phyloP scores from a whole-genome alignment of 192 early-diverging fungal species.

The Coemansia sp. region DNA sequence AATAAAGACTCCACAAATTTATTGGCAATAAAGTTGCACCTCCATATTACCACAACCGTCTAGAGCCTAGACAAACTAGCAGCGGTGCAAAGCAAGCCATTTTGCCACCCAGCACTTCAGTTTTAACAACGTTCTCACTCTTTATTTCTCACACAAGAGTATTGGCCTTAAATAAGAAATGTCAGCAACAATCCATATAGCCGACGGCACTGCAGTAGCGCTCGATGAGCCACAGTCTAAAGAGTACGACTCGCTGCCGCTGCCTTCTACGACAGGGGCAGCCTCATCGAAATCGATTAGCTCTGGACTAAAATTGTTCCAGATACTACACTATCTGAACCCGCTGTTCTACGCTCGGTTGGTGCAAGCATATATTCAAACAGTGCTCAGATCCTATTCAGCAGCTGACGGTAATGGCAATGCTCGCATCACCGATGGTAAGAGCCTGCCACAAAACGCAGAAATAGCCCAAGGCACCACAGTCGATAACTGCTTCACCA shows the following conservation, averaged over 20 bases:
- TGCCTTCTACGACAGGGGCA: constrained; percentile 26
- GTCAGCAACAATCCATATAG: neutral
- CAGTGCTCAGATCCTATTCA: constrained; percentile 29
- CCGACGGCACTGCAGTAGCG: neutral
- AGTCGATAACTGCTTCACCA: constrained; percentile 12
- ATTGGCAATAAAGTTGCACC: too few species aligned
- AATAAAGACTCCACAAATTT: too few species aligned
- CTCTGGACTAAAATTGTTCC: constrained; percentile 22
- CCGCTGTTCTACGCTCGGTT: constrained; percentile 52
- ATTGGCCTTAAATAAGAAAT: neutral
- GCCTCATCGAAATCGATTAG: neutral
- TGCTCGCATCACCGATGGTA: constrained; percentile 17
- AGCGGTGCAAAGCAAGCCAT: neutral
- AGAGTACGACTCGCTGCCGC: constrained; percentile 22
- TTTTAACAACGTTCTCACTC: neutral
- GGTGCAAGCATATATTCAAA: constrained; percentile 37
- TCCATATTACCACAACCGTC: too few species aligned
- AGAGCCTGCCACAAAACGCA: neutral
- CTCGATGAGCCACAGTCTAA: constrained; percentile 14
- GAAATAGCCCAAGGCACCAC: neutral
- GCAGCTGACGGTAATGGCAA: neutral
- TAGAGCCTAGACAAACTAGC: too few species aligned
- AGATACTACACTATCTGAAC: constrained; percentile 44
- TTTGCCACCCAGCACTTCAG: neutral
- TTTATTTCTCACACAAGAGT: neutral